These are phyloP conservation scores for Colletotrichum simmondsii DNA, from an alignment of 2,329 filamentous ascomycete genomes.

Conservation along the genomic window DNA sequence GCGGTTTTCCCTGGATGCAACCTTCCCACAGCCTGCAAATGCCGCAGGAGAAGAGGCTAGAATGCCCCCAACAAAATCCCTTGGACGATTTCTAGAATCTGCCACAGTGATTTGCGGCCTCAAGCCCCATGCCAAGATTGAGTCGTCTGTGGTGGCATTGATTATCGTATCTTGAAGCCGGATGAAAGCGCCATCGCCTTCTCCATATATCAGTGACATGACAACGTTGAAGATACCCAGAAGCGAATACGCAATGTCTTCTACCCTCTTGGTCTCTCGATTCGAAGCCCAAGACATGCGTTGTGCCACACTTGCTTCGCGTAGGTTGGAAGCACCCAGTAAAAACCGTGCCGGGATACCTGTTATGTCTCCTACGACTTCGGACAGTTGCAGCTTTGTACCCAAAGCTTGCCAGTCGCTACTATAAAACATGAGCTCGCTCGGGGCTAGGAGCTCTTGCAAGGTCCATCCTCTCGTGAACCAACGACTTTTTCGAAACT, in stretches of 20 bases:
- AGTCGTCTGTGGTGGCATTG: constrained; percentile 32
- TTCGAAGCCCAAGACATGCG: constrained; percentile 38
- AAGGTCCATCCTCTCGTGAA: constrained; percentile 39
- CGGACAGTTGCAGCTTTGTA: constrained; percentile 23
- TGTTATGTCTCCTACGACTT: constrained; percentile 42
- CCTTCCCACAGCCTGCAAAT: background rate
- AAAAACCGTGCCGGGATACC: constrained; percentile 37
- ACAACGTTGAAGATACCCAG: constrained; percentile 35
- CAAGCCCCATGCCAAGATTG: constrained; percentile 36
- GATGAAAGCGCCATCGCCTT: constrained; percentile 32
- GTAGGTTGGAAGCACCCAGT: constrained; percentile 5
- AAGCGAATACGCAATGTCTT: constrained; percentile 38
- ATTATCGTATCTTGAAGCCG: constrained; percentile 36
- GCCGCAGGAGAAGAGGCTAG: background rate
- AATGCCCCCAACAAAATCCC: background rate
- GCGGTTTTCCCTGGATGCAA: background rate
- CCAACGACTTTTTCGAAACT: constrained; percentile 36
- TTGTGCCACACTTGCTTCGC: constrained; percentile 35
- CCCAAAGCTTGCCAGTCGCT: constrained; percentile 33
- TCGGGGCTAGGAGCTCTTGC: constrained; percentile 40
- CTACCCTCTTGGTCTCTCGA: constrained; percentile 27
- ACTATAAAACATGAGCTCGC: constrained; percentile 37
- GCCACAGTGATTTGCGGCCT: background rate
- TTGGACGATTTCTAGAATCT: no score
- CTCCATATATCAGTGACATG: constrained; percentile 37